phyloP scores from a whole-genome alignment of 768 basidiomycete species.

The Tulasnella sp. region DNA sequence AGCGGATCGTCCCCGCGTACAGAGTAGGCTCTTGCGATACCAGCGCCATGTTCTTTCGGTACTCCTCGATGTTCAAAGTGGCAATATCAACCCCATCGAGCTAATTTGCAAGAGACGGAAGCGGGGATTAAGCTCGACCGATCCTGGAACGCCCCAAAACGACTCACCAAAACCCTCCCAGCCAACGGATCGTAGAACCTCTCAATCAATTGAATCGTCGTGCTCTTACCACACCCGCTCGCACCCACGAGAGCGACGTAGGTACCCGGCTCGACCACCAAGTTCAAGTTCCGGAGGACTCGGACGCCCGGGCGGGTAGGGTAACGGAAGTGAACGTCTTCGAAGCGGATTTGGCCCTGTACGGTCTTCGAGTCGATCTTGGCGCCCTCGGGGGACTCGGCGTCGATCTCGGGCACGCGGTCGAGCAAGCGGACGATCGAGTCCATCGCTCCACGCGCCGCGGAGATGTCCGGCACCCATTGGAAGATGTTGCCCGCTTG shows the following conservation, averaged over 20 bases:
- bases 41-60: slow-evolving; percentile 76
- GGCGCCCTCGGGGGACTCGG: slow-evolving; percentile 27
- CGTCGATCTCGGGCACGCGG: slow-evolving; percentile 25
- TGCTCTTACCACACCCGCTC: slow-evolving; percentile 20
- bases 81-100: slow-evolving; percentile 66
- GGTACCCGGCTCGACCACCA: slow-evolving; percentile 15
- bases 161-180: slow-evolving; percentile 16
- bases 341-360: slow-evolving; percentile 26
- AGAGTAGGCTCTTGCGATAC: slow-evolving; percentile 89
- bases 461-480: slow-evolving; percentile 30
- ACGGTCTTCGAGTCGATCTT: slow-evolving; percentile 26
- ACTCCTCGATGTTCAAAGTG: slow-evolving; percentile 71
- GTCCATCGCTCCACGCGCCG: slow-evolving; percentile 28
- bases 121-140: background rate
- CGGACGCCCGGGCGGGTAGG: slow-evolving; percentile 27
- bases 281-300: slow-evolving; percentile 22
- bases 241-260: slow-evolving; percentile 23
- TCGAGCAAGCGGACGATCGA: slow-evolving; percentile 31
- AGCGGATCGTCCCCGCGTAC: slow-evolving; percentile 79
- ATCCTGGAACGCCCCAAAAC: background rate
- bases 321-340: slow-evolving; percentile 29
- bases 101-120: slow-evolving; percentile 29
- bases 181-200: slow-evolving; percentile 22
- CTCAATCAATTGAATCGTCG: slow-evolving; percentile 21
- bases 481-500: slow-evolving; percentile 31